Evolutionary conservation across 1,284 basidiomycete species (phyloP), one percentile per base, ranked within the genome.

Genomic region (Cutaneotrichosporon mucoides): DNA sequence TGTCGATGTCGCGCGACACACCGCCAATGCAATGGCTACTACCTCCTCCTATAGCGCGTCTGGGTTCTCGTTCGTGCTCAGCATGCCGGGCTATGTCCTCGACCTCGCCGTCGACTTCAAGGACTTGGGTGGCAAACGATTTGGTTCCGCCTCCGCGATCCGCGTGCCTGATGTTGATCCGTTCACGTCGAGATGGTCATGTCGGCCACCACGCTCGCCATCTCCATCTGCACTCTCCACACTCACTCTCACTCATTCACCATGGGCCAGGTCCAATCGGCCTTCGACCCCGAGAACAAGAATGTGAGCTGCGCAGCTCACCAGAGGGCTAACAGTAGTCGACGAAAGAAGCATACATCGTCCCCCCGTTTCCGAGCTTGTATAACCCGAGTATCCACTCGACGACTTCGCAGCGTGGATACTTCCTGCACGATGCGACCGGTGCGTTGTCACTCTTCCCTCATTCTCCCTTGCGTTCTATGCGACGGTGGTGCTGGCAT

Each of bases 311-410:
- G 24, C 24, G 24, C 24, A 24, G 24, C 24, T 24, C 24, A 24
- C 24, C 24, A 24, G 24, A 24, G 24, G 24, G 24, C 24, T 24
- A 24, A 24, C 24, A 24, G 24, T 24, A 24, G 24, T 24, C 24
- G 24, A 59, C 53, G 53, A 73, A 73, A 1, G 66, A 65, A 12
- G 68, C 66, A 16, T 77, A 77, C 55, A 52, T 56, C 8, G 66
- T 64, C 4, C 81, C 80, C 12, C 53, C 72, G 38, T 84, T 81
- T 72, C 82, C 82, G 11, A 82, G 82, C 6, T 73, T 84, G 1
- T 84, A 84, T 67, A 76, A 79, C 64, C 79, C 80, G 13, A 66
- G 71, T 35, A 62, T 82, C 47, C 74, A 79, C 55, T 62, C 62
- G 4, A 75, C 72, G 6, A 51, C 57, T 4, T 48, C 61, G 40